Evolutionary conservation across 2,329 filamentous ascomycete genomes (phyloP).

Genomic region (Penicillium hordei): DNA sequence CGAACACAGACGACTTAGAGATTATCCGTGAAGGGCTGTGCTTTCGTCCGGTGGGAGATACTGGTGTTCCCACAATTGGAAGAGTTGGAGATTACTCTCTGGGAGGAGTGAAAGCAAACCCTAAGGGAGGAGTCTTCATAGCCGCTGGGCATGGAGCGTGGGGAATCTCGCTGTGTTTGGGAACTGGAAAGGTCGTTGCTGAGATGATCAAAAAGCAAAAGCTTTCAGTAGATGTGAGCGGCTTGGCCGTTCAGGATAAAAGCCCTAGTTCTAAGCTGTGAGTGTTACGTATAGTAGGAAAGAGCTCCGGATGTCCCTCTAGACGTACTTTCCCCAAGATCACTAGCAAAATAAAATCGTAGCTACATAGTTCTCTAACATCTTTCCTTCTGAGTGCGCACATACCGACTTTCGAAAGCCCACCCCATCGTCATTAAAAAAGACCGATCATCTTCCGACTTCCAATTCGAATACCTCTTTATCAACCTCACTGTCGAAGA

Average conservation of each 20-base stretch:
- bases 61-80: conserved; percentile 63
- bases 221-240: conserved; percentile 60
- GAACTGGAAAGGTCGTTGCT: conserved; percentile 68
- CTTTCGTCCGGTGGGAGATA: conserved; percentile 68
- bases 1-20: conserved; percentile 55
- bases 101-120: conserved; percentile 46
- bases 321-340: neutral
- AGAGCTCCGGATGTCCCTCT: neutral
- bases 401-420: neutral
- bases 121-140: conserved; percentile 63
- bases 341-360: neutral
- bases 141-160: conserved; percentile 74
- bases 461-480: neutral
- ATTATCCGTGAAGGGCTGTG: conserved; percentile 67
- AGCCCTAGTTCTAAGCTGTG: neutral
- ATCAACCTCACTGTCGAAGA: neutral
- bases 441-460: neutral
- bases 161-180: conserved; percentile 65
- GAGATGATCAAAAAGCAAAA: conserved; percentile 65
- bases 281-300: neutral
- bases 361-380: neutral
- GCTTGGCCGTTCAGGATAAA: conserved; percentile 42
- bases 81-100: conserved; percentile 58
- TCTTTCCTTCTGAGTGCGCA: neutral
- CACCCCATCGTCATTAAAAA: neutral